Evolutionary conservation across 139 green algal genomes (phyloP).

Genomic region (Chlorella sorokiniana): DNA sequence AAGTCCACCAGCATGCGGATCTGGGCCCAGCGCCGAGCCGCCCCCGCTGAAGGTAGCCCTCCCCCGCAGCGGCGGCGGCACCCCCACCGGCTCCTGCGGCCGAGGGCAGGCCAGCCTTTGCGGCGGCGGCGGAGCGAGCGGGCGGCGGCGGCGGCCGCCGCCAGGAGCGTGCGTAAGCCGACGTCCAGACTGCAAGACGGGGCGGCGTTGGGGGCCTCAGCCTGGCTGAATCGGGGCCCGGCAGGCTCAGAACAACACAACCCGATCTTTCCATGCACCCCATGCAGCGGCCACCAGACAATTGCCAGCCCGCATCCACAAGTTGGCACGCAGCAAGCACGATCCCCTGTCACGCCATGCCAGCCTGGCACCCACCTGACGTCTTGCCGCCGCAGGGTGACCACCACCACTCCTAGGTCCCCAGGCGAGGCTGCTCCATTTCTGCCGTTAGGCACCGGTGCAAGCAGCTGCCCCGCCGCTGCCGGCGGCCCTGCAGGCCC

Average conservation of each 20-base stretch:
- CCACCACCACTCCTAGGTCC: constrained; percentile 33
- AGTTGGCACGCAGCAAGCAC: too few species aligned
- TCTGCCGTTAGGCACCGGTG: not conserved
- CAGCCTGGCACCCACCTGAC: too few species aligned
- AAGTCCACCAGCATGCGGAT: constrained; percentile 41
- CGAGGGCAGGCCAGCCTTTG: not conserved
- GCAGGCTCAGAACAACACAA: too few species aligned
- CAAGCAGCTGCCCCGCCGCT: not conserved
- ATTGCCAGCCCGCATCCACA: too few species aligned
- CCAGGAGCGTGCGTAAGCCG: constrained; percentile 10
- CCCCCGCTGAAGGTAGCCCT: constrained; percentile 3
- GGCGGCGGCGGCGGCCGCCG: not conserved
- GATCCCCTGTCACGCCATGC: too few species aligned
- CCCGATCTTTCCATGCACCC: too few species aligned
- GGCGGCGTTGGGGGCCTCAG: too few species aligned
- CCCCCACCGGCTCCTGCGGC: not conserved
- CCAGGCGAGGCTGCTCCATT: not conserved
- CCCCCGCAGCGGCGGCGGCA: not conserved
- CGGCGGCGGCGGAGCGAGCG: not conserved
- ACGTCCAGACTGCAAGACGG: constrained; percentile 23
- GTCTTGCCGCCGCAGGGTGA: constrained; percentile 37
- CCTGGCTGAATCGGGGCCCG: too few species aligned
- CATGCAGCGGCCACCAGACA: too few species aligned
- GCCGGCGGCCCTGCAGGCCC: not conserved
- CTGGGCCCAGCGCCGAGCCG: constrained; percentile 34